Percentiles rank a stretch among this genome's conserved stretches.
Conservation (phyloP, 139 green algal genomes). For the Chlamydomonas asymmetrica region DNA sequence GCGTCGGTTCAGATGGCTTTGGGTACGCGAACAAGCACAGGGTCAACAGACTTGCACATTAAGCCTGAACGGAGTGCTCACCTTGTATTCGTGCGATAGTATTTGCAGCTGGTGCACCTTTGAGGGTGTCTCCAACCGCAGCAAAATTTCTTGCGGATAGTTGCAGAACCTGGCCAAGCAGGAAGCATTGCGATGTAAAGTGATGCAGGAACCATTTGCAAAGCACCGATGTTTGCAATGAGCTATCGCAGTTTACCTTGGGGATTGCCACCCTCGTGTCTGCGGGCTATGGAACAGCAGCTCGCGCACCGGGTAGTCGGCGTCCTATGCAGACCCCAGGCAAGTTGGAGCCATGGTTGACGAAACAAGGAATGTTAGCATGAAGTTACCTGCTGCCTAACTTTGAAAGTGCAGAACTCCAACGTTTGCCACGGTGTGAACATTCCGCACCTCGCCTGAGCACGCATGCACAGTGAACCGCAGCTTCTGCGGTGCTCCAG, state of each 20-base stretch:
- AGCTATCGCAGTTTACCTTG: constrained; percentile 53
- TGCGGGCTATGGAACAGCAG: constrained; percentile 79
- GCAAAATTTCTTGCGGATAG: constrained; percentile 83
- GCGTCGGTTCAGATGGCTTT: too few relatives aligned
- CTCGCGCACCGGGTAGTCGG: constrained; percentile 77
- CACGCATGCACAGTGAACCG: constrained; percentile 53
- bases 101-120: constrained; percentile 90
- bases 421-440: too few relatives aligned
- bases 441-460: constrained; percentile 57
- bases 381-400: not conserved
- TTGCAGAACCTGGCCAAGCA: constrained; percentile 65
- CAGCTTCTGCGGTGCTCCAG: constrained; percentile 54
- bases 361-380: not conserved
- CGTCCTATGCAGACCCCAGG: constrained; percentile 54
- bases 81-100: constrained; percentile 93
- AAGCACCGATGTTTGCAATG: not conserved
- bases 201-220: not conserved
- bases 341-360: not conserved
- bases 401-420: not conserved
- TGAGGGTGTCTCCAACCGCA: constrained; percentile 67
- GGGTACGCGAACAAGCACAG: too few relatives aligned
- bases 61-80: too few relatives aligned
- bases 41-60: too few relatives aligned
- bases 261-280: constrained; percentile 81
- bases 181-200: not conserved